Conservation (phyloP, 2,329 filamentous ascomycete species). For the Pestalotiopsis sp. region DNA sequence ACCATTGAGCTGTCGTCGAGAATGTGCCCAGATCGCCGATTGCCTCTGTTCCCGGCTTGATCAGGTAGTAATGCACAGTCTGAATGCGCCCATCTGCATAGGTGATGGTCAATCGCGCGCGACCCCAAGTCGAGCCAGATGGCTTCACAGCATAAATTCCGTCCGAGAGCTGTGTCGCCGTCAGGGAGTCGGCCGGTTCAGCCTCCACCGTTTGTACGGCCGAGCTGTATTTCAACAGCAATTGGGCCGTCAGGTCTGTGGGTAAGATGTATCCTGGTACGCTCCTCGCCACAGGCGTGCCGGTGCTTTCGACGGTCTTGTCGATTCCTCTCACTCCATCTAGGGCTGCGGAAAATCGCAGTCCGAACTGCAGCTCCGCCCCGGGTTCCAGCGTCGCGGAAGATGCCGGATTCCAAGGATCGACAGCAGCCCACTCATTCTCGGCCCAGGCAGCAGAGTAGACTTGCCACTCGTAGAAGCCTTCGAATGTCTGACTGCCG, state of each 20-base stretch:
- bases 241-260: constrained; percentile 43
- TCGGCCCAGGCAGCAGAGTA: constrained; percentile 56
- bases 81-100: constrained; percentile 51
- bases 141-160: constrained; percentile 45
- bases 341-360: constrained; percentile 50
- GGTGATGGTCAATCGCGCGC: constrained; percentile 46
- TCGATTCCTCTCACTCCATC: constrained; percentile 49
- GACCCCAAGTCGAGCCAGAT: constrained; percentile 46
- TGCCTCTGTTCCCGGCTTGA: constrained; percentile 44
- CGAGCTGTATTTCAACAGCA: constrained; percentile 45
- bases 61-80: constrained; percentile 58
- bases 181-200: constrained; percentile 39
- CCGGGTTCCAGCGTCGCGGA: constrained; percentile 46
- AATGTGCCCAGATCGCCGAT: constrained; percentile 52
- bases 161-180: constrained; percentile 27
- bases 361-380: constrained; percentile 46
- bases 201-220: constrained; percentile 40
- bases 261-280: constrained; percentile 58
- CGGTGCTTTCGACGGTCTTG: constrained; percentile 41
- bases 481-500: constrained; percentile 58
- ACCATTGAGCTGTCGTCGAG: constrained; percentile 56
- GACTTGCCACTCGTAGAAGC: constrained; percentile 62
- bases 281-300: constrained; percentile 50
- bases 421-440: constrained; percentile 51
- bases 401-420: constrained; percentile 58